Evolutionary conservation across 2,329 filamentous ascomycete species (phyloP).

Genomic region (Pezizomycotina sp.): DNA sequence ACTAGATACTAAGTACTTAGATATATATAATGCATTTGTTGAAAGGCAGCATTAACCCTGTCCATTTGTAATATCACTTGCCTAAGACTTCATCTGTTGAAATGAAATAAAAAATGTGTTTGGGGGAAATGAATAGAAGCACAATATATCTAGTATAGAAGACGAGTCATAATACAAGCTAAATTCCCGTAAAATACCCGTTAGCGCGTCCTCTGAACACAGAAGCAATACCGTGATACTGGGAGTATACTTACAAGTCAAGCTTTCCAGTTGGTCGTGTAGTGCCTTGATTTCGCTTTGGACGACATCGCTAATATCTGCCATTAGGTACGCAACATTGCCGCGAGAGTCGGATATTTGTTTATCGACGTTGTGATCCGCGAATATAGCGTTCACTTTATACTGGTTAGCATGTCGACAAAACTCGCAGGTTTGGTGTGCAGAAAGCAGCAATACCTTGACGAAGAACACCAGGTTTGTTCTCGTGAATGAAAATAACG

Average conservation of each 20-base stretch:
- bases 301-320: conserved; percentile 80
- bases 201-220: conserved; percentile 8
- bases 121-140: too few species aligned
- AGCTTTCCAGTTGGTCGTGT: conserved; percentile 61
- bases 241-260: conserved; percentile 48
- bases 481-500: conserved; percentile 92
- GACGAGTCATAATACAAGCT: conserved; percentile 30
- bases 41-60: too few species aligned
- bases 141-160: conserved; percentile 30
- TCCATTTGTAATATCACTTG: too few species aligned
- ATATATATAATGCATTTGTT: too few species aligned
- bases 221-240: not conserved
- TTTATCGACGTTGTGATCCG: conserved; percentile 95
- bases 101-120: too few species aligned
- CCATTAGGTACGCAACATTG: conserved; percentile 93
- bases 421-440: too few species aligned
- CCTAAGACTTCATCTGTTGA: too few species aligned
- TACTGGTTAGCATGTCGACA: conserved; percentile 20
- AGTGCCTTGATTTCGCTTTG: conserved; percentile 69
- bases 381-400: conserved; percentile 79
- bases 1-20: too few species aligned
- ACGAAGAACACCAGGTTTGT: conserved; percentile 84
- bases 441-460: conserved; percentile 40
- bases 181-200: conserved; percentile 6
- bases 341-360: conserved; percentile 93